phyloP scores from a whole-genome alignment of 2,329 filamentous ascomycete genomes.

The Lecanosticta acicola region DNA sequence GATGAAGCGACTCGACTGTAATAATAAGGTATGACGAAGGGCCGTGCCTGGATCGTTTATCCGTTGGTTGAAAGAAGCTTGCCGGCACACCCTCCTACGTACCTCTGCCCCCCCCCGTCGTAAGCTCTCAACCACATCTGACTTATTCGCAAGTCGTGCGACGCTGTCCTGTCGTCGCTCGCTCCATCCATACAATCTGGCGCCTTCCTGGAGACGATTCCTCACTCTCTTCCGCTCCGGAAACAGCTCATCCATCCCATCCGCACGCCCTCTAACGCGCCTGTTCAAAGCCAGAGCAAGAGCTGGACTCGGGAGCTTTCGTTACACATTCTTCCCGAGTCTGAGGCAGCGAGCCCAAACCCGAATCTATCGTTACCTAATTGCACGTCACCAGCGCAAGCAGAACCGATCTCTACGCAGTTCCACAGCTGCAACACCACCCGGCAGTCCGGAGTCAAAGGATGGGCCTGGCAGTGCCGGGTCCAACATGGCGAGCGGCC shows the following conservation, averaged over 20 bases:
- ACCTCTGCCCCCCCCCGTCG: neutral
- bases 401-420: slow-evolving; percentile 10
- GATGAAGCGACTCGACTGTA: too few relatives aligned
- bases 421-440: neutral
- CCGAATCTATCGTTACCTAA: slow-evolving; percentile 56
- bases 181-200: slow-evolving; percentile 17
- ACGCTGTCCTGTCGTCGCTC: neutral
- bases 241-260: neutral
- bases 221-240: slow-evolving; percentile 15
- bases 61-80: neutral
- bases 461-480: slow-evolving; percentile 27
- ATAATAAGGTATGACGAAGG: neutral
- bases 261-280: slow-evolving; percentile 8
- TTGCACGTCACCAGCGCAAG: slow-evolving; percentile 28
- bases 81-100: neutral
- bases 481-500: slow-evolving; percentile 29
- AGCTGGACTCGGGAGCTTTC: slow-evolving; percentile 63
- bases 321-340: slow-evolving; percentile 66
- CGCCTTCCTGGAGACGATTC: slow-evolving; percentile 27
- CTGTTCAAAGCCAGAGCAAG: slow-evolving; percentile 53
- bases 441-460: slow-evolving; percentile 16
- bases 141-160: neutral
- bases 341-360: slow-evolving; percentile 68
- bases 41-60: neutral
- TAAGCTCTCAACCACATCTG: neutral